Evolutionary conservation across 1,284 basidiomycete species (phyloP).

Genomic region (Chondrostereum purpureum): DNA sequence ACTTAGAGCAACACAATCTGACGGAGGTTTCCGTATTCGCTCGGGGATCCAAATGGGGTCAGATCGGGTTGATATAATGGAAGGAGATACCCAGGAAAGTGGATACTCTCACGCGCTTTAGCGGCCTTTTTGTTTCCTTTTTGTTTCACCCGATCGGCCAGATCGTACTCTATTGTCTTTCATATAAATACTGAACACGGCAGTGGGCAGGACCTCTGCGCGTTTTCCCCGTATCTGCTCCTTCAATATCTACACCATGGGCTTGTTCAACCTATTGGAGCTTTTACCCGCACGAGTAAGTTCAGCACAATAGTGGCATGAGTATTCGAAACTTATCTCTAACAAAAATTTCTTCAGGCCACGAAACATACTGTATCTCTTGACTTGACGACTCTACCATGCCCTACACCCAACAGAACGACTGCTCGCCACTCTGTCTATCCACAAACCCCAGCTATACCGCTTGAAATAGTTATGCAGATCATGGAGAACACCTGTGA

Average conservation of each 20-base stretch:
- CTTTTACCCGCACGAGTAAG: constrained; percentile 23
- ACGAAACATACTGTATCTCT: constrained; percentile 31
- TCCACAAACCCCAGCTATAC: constrained; percentile 25
- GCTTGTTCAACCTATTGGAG: constrained; percentile 30
- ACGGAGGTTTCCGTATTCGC: neutral
- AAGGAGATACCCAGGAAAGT: constrained; percentile 13
- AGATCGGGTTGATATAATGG: constrained; percentile 9
- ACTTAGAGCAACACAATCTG: neutral
- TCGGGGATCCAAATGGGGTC: neutral
- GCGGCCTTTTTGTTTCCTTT: constrained; percentile 16
- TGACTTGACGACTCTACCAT: constrained; percentile 20
- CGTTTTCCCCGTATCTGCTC: constrained; percentile 12
- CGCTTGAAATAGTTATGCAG: constrained; percentile 54
- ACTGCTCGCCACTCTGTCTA: constrained; percentile 19
- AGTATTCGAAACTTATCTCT: constrained; percentile 11
- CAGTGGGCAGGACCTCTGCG: constrained; percentile 7
- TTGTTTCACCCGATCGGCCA: constrained; percentile 18
- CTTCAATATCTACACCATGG: constrained; percentile 22
- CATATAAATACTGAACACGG: constrained; percentile 11
- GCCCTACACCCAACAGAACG: constrained; percentile 12
- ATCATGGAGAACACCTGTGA: constrained; percentile 53
- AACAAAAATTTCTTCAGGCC: constrained; percentile 20
- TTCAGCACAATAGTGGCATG: constrained; percentile 10
- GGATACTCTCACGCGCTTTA: constrained; percentile 16
- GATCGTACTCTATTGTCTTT: neutral